These are phyloP conservation scores for Sabuloglossum arenarium DNA, from an alignment of 495 filamentous ascomycete species.

Conservation along the genomic window DNA sequence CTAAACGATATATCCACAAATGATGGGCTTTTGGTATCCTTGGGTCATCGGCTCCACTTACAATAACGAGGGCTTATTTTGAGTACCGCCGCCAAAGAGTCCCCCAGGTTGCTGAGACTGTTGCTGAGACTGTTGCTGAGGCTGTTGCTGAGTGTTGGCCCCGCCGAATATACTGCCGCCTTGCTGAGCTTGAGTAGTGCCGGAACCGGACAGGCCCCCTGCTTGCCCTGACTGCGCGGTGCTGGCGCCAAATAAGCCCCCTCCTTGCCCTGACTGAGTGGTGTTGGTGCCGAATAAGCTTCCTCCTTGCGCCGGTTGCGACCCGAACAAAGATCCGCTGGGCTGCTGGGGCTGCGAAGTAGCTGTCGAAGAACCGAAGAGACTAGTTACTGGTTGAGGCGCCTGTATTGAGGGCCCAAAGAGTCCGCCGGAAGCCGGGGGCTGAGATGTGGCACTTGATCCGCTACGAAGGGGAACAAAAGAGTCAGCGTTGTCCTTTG, in stretches of 20 bases:
- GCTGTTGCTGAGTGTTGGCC: conserved; percentile 5
- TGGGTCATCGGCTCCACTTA: neutral
- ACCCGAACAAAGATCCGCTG: conserved; percentile 13
- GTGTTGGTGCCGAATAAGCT: conserved; percentile 13
- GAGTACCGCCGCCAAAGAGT: conserved; percentile 15
- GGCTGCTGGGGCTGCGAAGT: conserved; percentile 12
- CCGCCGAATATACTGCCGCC: conserved; percentile 19
- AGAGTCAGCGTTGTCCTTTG: neutral
- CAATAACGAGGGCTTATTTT: neutral
- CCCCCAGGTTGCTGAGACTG: conserved; percentile 3
- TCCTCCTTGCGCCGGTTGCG: conserved; percentile 9
- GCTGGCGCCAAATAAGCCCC: conserved; percentile 24
- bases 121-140: conserved; percentile 5
- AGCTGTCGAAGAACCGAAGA: conserved; percentile 18
- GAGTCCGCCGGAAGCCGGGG: conserved; percentile 17
- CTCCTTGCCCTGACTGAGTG: conserved; percentile 12
- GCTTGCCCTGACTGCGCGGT: conserved; percentile 19
- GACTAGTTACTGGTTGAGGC: conserved; percentile 17
- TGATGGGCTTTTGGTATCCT: neutral
- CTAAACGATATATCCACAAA: neutral
- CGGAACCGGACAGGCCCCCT: conserved; percentile 18
- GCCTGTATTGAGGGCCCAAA: conserved; percentile 14
- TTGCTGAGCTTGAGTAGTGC: conserved; percentile 16
- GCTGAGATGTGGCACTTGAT: conserved; percentile 9
- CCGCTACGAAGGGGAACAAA: conserved; percentile 9